These are phyloP conservation scores for Thielaviopsis punctulata DNA, from an alignment of 2,329 filamentous ascomycete species.

Conservation along the genomic window DNA sequence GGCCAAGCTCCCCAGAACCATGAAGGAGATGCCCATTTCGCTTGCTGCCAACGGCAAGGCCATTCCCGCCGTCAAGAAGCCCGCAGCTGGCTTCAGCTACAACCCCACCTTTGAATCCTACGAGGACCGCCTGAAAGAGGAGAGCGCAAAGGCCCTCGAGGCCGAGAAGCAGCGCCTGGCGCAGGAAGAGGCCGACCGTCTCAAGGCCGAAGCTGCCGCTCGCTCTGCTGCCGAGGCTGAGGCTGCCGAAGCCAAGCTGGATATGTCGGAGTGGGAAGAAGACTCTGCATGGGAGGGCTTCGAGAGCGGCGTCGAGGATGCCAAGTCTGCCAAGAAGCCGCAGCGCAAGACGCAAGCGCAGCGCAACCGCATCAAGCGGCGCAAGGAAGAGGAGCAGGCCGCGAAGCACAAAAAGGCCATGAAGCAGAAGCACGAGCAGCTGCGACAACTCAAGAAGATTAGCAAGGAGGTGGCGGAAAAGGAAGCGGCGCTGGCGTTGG, in stretches of 20 bases:
- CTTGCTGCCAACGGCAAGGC: slow-evolving; percentile 67
- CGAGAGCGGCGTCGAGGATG: slow-evolving; percentile 63
- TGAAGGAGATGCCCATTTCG: slow-evolving; percentile 63
- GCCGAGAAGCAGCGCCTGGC: slow-evolving; percentile 58
- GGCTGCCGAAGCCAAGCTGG: slow-evolving; percentile 49
- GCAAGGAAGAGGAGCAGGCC: slow-evolving; percentile 70
- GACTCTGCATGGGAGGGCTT: slow-evolving; percentile 85
- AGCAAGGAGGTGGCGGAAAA: slow-evolving; percentile 42
- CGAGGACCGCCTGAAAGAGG: slow-evolving; percentile 53
- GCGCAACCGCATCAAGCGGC: slow-evolving; percentile 71
- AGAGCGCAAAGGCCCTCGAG: slow-evolving; percentile 64
- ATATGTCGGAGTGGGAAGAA: slow-evolving; percentile 59
- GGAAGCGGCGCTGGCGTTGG: slow-evolving; percentile 31
- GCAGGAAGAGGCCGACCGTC: slow-evolving; percentile 47
- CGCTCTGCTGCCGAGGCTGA: slow-evolving; percentile 57
- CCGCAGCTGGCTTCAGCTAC: slow-evolving; percentile 74
- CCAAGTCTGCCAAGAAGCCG: slow-evolving; percentile 46
- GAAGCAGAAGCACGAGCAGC: slow-evolving; percentile 56
- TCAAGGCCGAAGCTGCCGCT: slow-evolving; percentile 50
- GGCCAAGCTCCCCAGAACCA: slow-evolving; percentile 55
- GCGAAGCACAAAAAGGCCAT: slow-evolving; percentile 59
- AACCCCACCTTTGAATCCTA: slow-evolving; percentile 83
- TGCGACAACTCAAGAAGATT: slow-evolving; percentile 53
- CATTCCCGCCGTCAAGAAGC: slow-evolving; percentile 61
- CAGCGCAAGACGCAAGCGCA: slow-evolving; percentile 74